Percentiles rank a stretch among this genome's conserved stretches.
phyloP scores from a whole-genome alignment of 148 eudicot species.

The Simmondsia chinensis region DNA sequence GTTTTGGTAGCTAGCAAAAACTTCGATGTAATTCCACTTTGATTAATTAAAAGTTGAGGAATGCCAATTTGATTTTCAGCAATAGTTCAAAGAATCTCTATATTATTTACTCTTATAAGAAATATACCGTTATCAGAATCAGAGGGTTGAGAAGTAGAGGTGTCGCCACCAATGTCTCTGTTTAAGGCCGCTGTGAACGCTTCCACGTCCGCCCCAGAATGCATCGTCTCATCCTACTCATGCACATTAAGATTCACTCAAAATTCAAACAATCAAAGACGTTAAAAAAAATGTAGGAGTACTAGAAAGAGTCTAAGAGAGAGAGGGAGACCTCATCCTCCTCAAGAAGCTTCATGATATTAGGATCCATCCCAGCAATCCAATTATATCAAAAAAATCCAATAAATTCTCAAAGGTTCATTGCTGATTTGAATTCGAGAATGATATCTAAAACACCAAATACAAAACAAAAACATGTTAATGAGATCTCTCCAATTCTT shows the following conservation, averaged over 20 bases:
- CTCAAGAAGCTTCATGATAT: constrained; percentile 75
- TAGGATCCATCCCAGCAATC: constrained; percentile 49
- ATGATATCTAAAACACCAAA: no score
- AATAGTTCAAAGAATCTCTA: no score
- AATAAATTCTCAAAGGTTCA: background rate
- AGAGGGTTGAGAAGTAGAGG: constrained; percentile 40
- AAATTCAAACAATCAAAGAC: background rate
- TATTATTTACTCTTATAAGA: no score
- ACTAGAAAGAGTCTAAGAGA: background rate
- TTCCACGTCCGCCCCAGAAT: constrained; percentile 92
- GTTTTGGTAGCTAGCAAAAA: no score
- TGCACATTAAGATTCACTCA: constrained; percentile 1
- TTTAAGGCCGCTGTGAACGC: constrained; percentile 92
- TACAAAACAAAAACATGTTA: no score
- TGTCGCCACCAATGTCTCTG: constrained; percentile 69
- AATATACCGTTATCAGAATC: constrained; percentile 36
- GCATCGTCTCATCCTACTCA: constrained; percentile 82
- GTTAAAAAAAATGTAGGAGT: background rate
- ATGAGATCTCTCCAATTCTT: no score
- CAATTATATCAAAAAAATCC: no score
- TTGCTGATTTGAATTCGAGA: background rate
- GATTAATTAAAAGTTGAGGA: no score
- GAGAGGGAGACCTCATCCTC: constrained; percentile 57
- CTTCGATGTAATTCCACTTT: no score
- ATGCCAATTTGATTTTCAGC: no score